A percentile compares a stretch with the other conserved stretches of the same genome.
Evolutionary conservation across 306 rosid genomes (phyloP).

Genomic region (Cajanus cajan): DNA sequence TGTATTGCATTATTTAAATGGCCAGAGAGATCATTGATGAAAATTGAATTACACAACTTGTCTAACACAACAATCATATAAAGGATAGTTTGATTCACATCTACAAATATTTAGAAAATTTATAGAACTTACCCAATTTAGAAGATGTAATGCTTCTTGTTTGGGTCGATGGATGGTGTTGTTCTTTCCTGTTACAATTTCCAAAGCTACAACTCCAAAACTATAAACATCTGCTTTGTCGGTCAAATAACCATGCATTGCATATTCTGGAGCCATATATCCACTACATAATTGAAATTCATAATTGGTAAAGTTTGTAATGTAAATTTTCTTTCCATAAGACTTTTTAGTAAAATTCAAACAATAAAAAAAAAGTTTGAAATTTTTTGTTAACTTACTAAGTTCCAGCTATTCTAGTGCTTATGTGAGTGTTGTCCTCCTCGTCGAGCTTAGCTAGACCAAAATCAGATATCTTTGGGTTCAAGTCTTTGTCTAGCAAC

Average conservation of each 20-base stretch:
- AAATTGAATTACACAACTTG: no score
- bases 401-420: constrained; percentile 63
- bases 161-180: constrained; percentile 43
- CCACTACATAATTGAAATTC: constrained; percentile 4
- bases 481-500: neutral
- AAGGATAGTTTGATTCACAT: neutral
- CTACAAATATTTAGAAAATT: neutral
- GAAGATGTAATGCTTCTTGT: constrained; percentile 51
- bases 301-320: no score
- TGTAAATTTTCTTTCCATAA: no score
- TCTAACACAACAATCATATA: no score
- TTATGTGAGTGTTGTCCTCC: constrained; percentile 59
- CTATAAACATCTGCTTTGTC: constrained; percentile 71
- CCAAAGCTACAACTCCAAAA: constrained; percentile 59
- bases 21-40: no score
- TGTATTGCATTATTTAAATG: no score
- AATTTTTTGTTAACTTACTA: neutral
- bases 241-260: constrained; percentile 58
- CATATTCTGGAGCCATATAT: constrained; percentile 77
- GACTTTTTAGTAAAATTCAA: neutral
- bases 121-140: constrained; percentile 44
- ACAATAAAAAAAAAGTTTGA: neutral
- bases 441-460: constrained; percentile 34
- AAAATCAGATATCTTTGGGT: neutral
- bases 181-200: constrained; percentile 56